phyloP scores from a whole-genome alignment of 305 asterid species.

The Fraxinus greggii region DNA sequence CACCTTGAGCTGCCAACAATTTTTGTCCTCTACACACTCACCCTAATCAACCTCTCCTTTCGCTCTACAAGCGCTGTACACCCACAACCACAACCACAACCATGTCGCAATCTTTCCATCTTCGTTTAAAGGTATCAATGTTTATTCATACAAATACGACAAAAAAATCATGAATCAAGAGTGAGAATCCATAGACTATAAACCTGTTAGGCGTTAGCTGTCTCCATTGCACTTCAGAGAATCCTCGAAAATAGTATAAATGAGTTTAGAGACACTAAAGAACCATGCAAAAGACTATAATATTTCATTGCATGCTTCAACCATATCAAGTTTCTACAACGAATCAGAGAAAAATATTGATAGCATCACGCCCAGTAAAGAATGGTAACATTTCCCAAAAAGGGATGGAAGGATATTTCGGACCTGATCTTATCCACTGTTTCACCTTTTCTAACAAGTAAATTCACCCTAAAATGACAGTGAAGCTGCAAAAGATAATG shows the following conservation, averaged over 20 bases:
- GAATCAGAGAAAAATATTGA: neutral
- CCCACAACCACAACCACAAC: neutral
- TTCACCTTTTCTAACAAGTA: conserved; percentile 2
- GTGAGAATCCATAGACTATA: neutral
- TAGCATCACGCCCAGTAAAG: neutral
- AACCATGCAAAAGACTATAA: neutral
- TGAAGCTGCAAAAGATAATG: neutral
- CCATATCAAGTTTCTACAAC: neutral
- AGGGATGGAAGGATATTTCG: neutral
- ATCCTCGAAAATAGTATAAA: neutral
- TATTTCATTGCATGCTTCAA: neutral
- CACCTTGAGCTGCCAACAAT: neutral
- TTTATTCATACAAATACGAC: neutral
- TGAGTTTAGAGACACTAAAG: neutral
- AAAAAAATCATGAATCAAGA: neutral
- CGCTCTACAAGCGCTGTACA: neutral
- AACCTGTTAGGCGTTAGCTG: neutral
- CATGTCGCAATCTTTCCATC: neutral
- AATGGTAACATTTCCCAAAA: neutral
- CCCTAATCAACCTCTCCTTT: neutral
- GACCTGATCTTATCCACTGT: neutral
- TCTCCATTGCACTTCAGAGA: neutral
- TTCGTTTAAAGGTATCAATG: neutral
- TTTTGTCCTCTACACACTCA: neutral
- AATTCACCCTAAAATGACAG: neutral